Evolutionary conservation across 768 basidiomycete genomes (phyloP).

Genomic region (Trametes cingulata): DNA sequence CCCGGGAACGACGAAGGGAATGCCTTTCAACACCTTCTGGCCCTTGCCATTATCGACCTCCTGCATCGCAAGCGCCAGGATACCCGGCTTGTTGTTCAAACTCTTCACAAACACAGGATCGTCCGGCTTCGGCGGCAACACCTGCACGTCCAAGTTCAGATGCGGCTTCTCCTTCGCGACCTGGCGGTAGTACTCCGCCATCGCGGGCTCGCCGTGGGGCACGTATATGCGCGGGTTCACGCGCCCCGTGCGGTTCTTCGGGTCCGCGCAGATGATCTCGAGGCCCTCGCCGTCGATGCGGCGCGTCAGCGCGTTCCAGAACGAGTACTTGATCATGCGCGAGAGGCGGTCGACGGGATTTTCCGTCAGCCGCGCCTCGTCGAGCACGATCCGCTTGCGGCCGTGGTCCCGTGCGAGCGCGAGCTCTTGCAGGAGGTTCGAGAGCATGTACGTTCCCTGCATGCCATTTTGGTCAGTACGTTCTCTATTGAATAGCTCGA

Average conservation of each 20-base stretch:
- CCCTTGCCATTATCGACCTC: slow-evolving; percentile 79
- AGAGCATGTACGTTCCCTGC: slow-evolving; percentile 98
- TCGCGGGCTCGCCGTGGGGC: slow-evolving; percentile 87
- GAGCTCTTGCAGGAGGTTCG: slow-evolving; percentile 97
- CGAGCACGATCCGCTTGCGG: slow-evolving; percentile 95
- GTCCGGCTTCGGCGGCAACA: slow-evolving; percentile 84
- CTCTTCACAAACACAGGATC: slow-evolving; percentile 89
- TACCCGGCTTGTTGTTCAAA: slow-evolving; percentile 91
- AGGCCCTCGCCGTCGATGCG: slow-evolving; percentile 97
- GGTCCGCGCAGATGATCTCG: slow-evolving; percentile 96
- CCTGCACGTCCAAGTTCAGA: slow-evolving; percentile 89
- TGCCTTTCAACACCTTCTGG: slow-evolving; percentile 82
- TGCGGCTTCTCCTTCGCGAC: slow-evolving; percentile 93
- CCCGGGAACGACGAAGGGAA: slow-evolving; percentile 97
- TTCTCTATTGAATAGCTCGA: neutral
- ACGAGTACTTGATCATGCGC: slow-evolving; percentile 96
- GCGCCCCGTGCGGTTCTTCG: slow-evolving; percentile 93
- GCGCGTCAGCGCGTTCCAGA: slow-evolving; percentile 97
- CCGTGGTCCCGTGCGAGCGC: slow-evolving; percentile 95
- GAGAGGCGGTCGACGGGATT: slow-evolving; percentile 97
- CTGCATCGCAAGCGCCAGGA: slow-evolving; percentile 94
- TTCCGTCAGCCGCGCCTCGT: slow-evolving; percentile 95
- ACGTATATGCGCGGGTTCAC: slow-evolving; percentile 93
- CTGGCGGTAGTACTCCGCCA: slow-evolving; percentile 93
- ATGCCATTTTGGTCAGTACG: neutral